A percentile compares a stretch with the other conserved stretches of the same genome.
phyloP scores from a whole-genome alignment of 2,329 filamentous ascomycete species.

The Ilyonectria sp. region DNA sequence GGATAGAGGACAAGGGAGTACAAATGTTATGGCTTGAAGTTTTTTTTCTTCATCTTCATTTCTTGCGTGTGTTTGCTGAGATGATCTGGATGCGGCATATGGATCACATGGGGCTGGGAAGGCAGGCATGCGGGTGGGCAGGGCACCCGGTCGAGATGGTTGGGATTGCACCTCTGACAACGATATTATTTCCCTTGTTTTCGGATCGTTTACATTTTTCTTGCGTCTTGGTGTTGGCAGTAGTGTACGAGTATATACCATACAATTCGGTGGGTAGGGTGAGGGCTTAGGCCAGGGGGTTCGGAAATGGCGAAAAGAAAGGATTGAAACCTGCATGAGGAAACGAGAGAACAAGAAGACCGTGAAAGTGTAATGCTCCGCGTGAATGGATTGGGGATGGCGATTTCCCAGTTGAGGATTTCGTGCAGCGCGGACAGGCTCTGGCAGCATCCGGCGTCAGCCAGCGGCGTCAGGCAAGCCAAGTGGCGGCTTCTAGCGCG shows the following conservation, averaged over 20 bases:
- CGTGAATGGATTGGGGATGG: too few relatives aligned
- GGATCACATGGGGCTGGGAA: constrained; percentile 4
- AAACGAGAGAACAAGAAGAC: background rate
- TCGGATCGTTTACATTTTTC: constrained; percentile 6
- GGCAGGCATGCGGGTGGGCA: constrained; percentile 16
- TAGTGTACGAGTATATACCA: constrained; percentile 38
- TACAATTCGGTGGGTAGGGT: constrained; percentile 14
- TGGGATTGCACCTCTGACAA: constrained; percentile 2
- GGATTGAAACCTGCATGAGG: constrained; percentile 3
- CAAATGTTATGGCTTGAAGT: constrained; percentile 35
- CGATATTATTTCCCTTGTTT: constrained; percentile 4
- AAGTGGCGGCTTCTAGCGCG: background rate
- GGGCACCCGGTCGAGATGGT: constrained; percentile 5
- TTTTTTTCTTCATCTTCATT: constrained; percentile 25
- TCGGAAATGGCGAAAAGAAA: constrained; percentile 11
- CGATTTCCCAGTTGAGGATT: constrained; percentile 6
- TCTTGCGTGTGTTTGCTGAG: constrained; percentile 16
- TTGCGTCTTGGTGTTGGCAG: constrained; percentile 21
- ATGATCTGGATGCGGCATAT: constrained; percentile 24
- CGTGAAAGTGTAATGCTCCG: background rate
- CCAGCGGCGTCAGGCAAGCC: background rate
- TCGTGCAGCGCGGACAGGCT: constrained; percentile 1
- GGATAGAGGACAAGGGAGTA: constrained; percentile 50
- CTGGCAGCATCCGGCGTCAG: too few relatives aligned
- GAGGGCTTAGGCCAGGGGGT: background rate